Conservation (phyloP, 495 filamentous ascomycete species). For the Penicillium diatomitis region DNA sequence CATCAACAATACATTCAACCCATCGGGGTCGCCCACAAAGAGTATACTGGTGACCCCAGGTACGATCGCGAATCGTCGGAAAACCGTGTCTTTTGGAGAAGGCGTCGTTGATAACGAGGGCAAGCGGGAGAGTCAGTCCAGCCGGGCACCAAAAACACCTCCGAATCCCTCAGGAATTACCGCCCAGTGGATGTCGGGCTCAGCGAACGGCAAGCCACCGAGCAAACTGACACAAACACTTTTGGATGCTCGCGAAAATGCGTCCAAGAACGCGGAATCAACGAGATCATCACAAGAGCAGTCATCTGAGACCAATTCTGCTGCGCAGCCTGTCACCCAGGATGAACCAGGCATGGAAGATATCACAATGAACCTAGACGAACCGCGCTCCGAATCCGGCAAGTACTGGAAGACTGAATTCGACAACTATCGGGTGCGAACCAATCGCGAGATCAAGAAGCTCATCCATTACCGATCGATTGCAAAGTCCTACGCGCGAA, state of each 20-base stretch:
- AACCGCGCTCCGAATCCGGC: constrained; percentile 75
- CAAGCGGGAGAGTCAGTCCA: constrained; percentile 29
- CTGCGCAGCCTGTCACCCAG: neutral
- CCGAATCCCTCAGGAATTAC: constrained; percentile 48
- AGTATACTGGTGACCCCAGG: constrained; percentile 88
- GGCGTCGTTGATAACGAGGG: constrained; percentile 55
- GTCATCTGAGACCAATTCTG: constrained; percentile 7
- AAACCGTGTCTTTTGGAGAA: constrained; percentile 83
- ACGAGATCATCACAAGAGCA: constrained; percentile 6
- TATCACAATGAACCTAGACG: constrained; percentile 62
- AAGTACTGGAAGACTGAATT: constrained; percentile 92
- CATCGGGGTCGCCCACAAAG: constrained; percentile 53
- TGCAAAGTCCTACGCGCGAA: constrained; percentile 80
- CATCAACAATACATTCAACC: constrained; percentile 23
- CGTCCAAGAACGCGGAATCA: constrained; percentile 17
- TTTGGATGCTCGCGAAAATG: constrained; percentile 35
- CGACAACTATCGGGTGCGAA: constrained; percentile 70
- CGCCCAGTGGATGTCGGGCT: constrained; percentile 51
- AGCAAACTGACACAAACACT: constrained; percentile 40
- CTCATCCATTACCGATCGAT: constrained; percentile 71
- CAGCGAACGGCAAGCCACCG: constrained; percentile 39
- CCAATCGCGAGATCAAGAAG: constrained; percentile 68
- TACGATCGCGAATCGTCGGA: constrained; percentile 64
- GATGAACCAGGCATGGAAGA: constrained; percentile 41
- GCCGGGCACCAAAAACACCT: constrained; percentile 23